phyloP scores from a whole-genome alignment of 345 rosid species.

The Punica granatum region DNA sequence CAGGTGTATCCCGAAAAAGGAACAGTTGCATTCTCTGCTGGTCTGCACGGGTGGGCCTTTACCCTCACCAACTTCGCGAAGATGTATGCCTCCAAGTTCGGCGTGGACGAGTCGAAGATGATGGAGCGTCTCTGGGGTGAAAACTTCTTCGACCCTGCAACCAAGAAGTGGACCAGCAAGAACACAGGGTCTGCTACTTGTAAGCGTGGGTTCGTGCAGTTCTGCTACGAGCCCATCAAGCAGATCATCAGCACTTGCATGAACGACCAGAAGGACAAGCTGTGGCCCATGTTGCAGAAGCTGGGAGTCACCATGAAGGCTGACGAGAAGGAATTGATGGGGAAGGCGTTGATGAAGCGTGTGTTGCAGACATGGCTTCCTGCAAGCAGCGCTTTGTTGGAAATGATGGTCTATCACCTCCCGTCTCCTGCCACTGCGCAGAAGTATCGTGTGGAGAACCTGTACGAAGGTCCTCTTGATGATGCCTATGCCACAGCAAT shows the following conservation, averaged over 20 bases:
- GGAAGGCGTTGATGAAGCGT: constrained; percentile 70
- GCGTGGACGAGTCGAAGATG: constrained; percentile 61
- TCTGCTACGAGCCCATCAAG: constrained; percentile 70
- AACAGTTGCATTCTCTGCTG: constrained; percentile 87
- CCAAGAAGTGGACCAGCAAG: constrained; percentile 63
- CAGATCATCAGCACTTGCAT: constrained; percentile 56
- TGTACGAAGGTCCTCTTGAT: constrained; percentile 73
- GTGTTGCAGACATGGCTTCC: constrained; percentile 84
- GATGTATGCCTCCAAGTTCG: constrained; percentile 71
- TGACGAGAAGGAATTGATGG: constrained; percentile 59
- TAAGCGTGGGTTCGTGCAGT: constrained; percentile 78
- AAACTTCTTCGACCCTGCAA: constrained; percentile 60
- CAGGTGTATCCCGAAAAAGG: constrained; percentile 81
- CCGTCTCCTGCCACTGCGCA: constrained; percentile 61
- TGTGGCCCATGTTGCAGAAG: constrained; percentile 63
- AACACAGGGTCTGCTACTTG: constrained; percentile 52
- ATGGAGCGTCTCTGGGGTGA: constrained; percentile 81
- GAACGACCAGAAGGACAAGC: constrained; percentile 69
- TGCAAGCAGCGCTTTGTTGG: constrained; percentile 49
- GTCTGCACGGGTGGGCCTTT: constrained; percentile 73
- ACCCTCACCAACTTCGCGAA: constrained; percentile 59
- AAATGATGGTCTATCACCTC: constrained; percentile 71
- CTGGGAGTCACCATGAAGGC: constrained; percentile 48
- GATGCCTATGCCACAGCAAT: constrained; percentile 59
- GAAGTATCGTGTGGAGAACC: constrained; percentile 63